Conservation (phyloP, 768 basidiomycete genomes). For the Phylloporus sp. region DNA sequence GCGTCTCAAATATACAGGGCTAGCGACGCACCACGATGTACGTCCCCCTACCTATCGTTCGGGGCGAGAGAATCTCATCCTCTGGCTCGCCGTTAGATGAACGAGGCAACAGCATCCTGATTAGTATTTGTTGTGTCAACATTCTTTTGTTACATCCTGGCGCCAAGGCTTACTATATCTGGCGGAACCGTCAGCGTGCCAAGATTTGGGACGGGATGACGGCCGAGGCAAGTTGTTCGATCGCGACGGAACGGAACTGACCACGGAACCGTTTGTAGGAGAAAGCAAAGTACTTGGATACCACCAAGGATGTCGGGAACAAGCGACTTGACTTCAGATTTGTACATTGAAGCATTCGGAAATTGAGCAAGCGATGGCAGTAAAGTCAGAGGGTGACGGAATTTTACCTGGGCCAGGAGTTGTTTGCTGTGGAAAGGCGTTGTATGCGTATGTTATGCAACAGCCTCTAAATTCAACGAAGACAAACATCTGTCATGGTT, state of each 20-base stretch:
- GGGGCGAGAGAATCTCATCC: background rate
- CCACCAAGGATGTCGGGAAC: constrained; percentile 50
- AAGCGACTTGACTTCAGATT: constrained; percentile 59
- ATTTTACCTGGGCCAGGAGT: too few species aligned
- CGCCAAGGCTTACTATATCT: constrained; percentile 52
- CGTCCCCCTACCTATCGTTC: constrained; percentile 5
- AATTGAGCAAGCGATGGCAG: too few species aligned
- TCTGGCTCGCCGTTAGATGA: constrained; percentile 34
- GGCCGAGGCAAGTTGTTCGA: constrained; percentile 33
- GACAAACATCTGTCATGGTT: constrained; percentile 24
- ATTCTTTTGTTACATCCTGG: constrained; percentile 47
- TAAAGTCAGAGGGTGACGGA: too few species aligned
- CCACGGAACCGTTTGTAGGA: constrained; percentile 33
- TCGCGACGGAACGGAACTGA: background rate
- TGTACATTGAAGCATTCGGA: constrained; percentile 46
- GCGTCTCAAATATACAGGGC: constrained; percentile 51
- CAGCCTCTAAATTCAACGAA: constrained; percentile 24
- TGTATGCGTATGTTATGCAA: constrained; percentile 19
- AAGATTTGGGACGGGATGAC: constrained; percentile 57
- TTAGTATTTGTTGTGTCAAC: constrained; percentile 48
- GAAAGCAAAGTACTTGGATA: constrained; percentile 43
- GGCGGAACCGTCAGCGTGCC: constrained; percentile 51
- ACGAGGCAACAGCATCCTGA: constrained; percentile 56
- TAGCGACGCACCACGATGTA: constrained; percentile 55
- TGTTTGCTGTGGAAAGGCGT: too few species aligned